Evolutionary conservation across 116 monocot species (phyloP).

Genomic region (Iris pallida): DNA sequence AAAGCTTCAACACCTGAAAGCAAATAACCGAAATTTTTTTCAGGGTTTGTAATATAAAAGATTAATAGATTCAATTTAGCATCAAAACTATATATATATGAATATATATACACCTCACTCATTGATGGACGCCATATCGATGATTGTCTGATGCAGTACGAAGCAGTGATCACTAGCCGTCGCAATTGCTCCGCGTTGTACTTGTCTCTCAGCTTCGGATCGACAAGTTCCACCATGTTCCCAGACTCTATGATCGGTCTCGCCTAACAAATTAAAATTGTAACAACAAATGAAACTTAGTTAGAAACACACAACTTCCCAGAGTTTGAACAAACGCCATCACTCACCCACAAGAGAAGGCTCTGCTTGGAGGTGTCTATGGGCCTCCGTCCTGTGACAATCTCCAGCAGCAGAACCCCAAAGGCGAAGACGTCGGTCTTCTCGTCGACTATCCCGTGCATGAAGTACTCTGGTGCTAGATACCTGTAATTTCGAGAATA

Average conservation of each 20-base stretch:
- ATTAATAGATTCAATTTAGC: neutral
- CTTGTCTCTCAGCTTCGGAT: constrained; percentile 34
- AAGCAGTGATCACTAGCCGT: constrained; percentile 44
- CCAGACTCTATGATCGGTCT: constrained; percentile 50
- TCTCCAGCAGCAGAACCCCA: constrained; percentile 77
- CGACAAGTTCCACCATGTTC: constrained; percentile 33
- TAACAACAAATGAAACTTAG: neutral
- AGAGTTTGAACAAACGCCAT: too few species aligned
- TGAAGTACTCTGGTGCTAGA: constrained; percentile 87
- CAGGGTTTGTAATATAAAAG: neutral
- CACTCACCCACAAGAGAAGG: constrained; percentile 77
- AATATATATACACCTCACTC: constrained; percentile 54
- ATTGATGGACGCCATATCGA: constrained; percentile 60
- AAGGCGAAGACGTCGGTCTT: constrained; percentile 91
- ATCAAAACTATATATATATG: neutral
- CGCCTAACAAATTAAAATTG: constrained; percentile 39
- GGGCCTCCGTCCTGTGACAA: constrained; percentile 67
- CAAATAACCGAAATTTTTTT: neutral
- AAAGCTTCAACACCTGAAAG: constrained; percentile 38
- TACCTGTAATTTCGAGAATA: constrained; percentile 38
- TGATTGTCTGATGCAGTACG: constrained; percentile 46
- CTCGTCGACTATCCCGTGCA: constrained; percentile 89
- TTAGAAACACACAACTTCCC: neutral
- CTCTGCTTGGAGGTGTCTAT: constrained; percentile 62
- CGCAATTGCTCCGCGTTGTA: constrained; percentile 45